Conservation (phyloP, 441 rosid genomes). For the Euphorbia corollata region DNA sequence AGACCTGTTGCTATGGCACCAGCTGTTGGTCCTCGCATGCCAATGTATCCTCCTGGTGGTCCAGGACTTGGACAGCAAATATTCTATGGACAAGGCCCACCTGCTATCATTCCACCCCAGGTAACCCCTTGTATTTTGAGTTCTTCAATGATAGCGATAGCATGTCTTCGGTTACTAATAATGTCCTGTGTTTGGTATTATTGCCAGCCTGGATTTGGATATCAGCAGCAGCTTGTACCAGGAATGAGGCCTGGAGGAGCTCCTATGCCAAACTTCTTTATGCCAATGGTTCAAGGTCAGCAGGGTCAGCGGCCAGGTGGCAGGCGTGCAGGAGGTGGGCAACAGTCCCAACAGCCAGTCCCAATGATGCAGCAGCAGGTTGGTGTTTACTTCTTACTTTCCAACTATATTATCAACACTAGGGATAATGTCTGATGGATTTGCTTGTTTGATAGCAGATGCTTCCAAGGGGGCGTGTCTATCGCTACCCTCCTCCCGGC, state of each 20-base stretch:
- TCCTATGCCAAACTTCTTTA: conserved; percentile 62
- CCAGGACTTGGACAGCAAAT: conserved; percentile 70
- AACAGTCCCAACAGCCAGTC: conserved; percentile 56
- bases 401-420: not conserved
- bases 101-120: conserved; percentile 63
- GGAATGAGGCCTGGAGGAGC: conserved; percentile 70
- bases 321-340: conserved; percentile 50
- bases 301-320: conserved; percentile 66
- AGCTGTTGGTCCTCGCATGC: conserved; percentile 62
- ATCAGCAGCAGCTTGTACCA: conserved; percentile 72
- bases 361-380: conserved; percentile 73
- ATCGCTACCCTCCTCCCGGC: conserved; percentile 66
- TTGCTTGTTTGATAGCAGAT: conserved; percentile 31
- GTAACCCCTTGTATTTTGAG: conserved; percentile 19
- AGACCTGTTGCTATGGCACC: conserved; percentile 57
- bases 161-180: not conserved
- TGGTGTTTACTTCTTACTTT: not conserved
- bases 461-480: conserved; percentile 69
- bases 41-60: conserved; percentile 61
- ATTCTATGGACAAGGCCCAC: conserved; percentile 80
- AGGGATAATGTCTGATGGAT: no score
- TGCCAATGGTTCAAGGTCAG: conserved; percentile 65
- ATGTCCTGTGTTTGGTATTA: no score
- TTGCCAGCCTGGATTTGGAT: conserved; percentile 57
- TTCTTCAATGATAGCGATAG: not conserved